Percentiles rank a stretch among this genome's conserved stretches.
Evolutionary conservation across 495 filamentous ascomycete genomes (phyloP).

Genomic region (Penicillium samsonianum): DNA sequence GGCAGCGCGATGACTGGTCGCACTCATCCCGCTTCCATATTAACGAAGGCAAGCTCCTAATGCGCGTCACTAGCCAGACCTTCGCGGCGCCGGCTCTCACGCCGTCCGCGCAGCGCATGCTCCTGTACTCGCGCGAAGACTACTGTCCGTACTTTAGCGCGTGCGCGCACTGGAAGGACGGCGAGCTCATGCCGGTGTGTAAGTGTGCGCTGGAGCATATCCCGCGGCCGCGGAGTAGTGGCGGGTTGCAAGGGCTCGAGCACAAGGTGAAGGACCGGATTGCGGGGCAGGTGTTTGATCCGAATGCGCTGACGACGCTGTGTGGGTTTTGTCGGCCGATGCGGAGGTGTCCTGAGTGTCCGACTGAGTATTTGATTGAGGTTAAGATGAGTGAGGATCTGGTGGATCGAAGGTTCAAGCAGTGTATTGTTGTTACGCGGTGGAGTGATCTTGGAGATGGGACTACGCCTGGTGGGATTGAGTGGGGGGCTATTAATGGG

Average conservation of each 20-base stretch:
- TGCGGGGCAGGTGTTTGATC: slow-evolving; percentile 38
- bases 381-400: slow-evolving; percentile 55
- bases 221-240: slow-evolving; percentile 42
- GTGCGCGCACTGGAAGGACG: slow-evolving; percentile 62
- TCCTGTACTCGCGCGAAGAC: slow-evolving; percentile 59
- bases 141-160: slow-evolving; percentile 61
- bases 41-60: slow-evolving; percentile 52
- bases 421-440: slow-evolving; percentile 59
- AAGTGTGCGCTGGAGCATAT: slow-evolving; percentile 62
- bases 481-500: slow-evolving; percentile 56
- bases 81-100: slow-evolving; percentile 49
- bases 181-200: slow-evolving; percentile 56
- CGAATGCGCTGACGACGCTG: slow-evolving; percentile 47
- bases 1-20: slow-evolving; percentile 52
- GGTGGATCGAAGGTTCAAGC: slow-evolving; percentile 45
- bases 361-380: slow-evolving; percentile 61
- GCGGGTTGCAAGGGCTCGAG: slow-evolving; percentile 42
- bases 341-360: slow-evolving; percentile 60
- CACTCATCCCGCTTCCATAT: slow-evolving; percentile 52
- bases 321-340: slow-evolving; percentile 58
- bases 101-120: slow-evolving; percentile 45
- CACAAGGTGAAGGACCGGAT: slow-evolving; percentile 41
- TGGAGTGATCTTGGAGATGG: slow-evolving; percentile 63
- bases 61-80: slow-evolving; percentile 50
- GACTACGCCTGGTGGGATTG: slow-evolving; percentile 36